Base-by-base conservation (phyloP, 805 yeast species). In the Hanseniaspora vineae region DNA sequence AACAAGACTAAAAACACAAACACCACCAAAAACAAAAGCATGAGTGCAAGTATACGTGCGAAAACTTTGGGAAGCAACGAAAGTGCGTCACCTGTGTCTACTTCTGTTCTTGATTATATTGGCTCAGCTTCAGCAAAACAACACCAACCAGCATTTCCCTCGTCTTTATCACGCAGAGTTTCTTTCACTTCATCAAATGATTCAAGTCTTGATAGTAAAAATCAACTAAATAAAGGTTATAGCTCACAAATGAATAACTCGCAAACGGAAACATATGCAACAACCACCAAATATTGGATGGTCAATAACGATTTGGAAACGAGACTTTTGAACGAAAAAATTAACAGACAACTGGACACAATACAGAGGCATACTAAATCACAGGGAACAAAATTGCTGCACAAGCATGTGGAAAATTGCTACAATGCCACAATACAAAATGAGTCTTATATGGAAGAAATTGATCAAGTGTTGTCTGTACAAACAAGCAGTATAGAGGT, bases 291-390 rank as follows among this genome's bases (percentile, higher is more conserved):
- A 40, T 52, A 37, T 39, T 50, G 52, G 51, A 20, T 48, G 12
- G 50, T 47, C 12, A 48, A 49, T 29, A 46, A 43, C 37, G 57
- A 53, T 35, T 37, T 56, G 32, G 46, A 49, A 19, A 49, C 55
- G 9, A 56, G 51, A 44, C 39, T 54, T 31, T 32, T 51, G 14
- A 44, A 50, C 10, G 57, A 56, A 31, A 39, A 49, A 42, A 39
- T 54, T 13, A 49, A 46, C 19, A 49, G 52, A 15, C 56, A 52
- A 35, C 50, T 51, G 29, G 47, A 47, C 35, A 49, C 46, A 14
- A 51, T 54, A 6, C 45, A 48, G 31, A 44, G 58, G 35, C 46
- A 50, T 12, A 4, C 12, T 20, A 3, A 18, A 20, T 18, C 19
- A 3, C 19, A 14, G 6, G 42, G 15, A 6, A 40, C 3, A 5